Evolutionary conservation across 2,329 filamentous ascomycete species (phyloP), one percentile per base, ranked within the genome.

Genomic region (Diaporthe sp.): DNA sequence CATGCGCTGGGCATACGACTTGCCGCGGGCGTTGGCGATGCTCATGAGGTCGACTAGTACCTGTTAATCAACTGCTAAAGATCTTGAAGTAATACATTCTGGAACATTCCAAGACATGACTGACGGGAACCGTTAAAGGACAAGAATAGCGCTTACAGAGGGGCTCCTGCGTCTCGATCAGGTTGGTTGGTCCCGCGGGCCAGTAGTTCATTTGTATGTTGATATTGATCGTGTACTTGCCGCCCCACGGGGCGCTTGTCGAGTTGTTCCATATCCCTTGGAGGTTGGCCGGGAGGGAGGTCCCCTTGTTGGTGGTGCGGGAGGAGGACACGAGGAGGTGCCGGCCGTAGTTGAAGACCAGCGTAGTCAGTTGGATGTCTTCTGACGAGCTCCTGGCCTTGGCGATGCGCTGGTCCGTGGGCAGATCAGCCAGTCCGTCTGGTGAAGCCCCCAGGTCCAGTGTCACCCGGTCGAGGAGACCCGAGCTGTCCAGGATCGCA

Each of bases 131-230:
- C 34, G 8, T 34, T 7, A 34, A 34, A 34, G 34, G 34, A 34
- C 34, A 34, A 34, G 34, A 34, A 34, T 34, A 8, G 34, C 7
- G 34, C 34, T 34, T 34, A 34, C 34, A 76, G 1, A 76, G 47
- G 4, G 71, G 75, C 42, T 80, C 67, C 70, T 85, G 78, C 7
- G 81, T 81, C 22, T 85, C 81, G 37, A 57, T 42, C 31, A 84
- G 80, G 15, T 82, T 80, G 67, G 85, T 85, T 0, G 86, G 67
- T 1, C 58, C 49, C 2, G 73, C 67, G 20, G 53, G 70, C 73
- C 73, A 75, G 51, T 85, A 85, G 76, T 85, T 85, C 84, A 85
- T 85, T 72, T 85, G 80, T 2, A 79, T 78, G 44, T 85, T 85
- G 78, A 85, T 84, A 72, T 85, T 85, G 39, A 84, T 81, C 1